Evolutionary conservation across 768 basidiomycete species (phyloP), one percentile per base, ranked within the genome.

Genomic region (Boletellus ananas): DNA sequence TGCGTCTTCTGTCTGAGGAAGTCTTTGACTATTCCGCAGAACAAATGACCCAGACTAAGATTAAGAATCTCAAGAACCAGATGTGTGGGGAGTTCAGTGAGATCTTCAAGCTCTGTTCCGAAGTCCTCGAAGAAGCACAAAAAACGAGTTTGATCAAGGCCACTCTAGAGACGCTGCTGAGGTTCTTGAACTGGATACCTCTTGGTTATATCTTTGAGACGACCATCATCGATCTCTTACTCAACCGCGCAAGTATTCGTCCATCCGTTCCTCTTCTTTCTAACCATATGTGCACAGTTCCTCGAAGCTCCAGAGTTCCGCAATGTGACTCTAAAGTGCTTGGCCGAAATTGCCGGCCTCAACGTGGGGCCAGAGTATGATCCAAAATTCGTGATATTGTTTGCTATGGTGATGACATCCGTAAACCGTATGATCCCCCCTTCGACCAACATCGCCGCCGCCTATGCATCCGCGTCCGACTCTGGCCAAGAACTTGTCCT

Each of bases 181-280:
- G 93, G 47, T 99, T 99, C 79, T 73, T 99, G 60, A 97, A 97
- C 68, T 98, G 96, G 96, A 99, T 99, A 62, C 96, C 96, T 43
- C 75, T 99, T 43, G 96, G 95, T 18, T 99, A 95, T 67, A 97
- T 99, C 59, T 99, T 98, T 62, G 96, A 98, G 72, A 98, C 96
- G 1, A 90, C 87, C 33, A 87, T 99, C 59, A 97, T 98, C 54
- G 96, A 99, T 69, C 79, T 91, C 47, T 78, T 99, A 16, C 79
- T 98, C 31, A 87, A 84, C 64, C 82, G 95, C 59, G 94, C 96
- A 72, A 70, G 89, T 79, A 35, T 33, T 13, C 18, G 38, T 48
- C 34, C 25, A 20, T 57, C 43, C 54, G 20, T 50, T 38, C 44
- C 5, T 58, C 37, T 54, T 45, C 50, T 7, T 17, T 52, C 34